Evolutionary conservation across 2,329 filamentous ascomycete genomes (phyloP).

Genomic region (Fulvia fulva): DNA sequence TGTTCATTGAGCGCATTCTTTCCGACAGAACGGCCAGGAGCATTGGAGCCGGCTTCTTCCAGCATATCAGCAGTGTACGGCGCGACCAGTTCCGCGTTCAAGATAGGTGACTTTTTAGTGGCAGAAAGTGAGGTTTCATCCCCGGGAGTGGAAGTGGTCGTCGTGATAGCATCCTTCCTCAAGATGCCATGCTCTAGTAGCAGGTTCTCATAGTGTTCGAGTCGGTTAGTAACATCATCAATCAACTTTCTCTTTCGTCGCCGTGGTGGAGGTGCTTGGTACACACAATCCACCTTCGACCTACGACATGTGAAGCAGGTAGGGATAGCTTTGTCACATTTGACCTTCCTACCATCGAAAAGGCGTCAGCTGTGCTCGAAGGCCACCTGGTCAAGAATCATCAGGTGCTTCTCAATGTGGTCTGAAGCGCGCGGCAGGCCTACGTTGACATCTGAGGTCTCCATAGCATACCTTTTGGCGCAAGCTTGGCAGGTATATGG

Average conservation of each 20-base stretch:
- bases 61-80: background rate
- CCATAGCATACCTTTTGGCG: too few relatives aligned
- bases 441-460: too few relatives aligned
- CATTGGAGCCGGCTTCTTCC: background rate
- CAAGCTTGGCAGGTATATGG: background rate
- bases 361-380: too few relatives aligned
- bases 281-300: slow-evolving; percentile 34
- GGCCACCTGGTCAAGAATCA: too few relatives aligned
- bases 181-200: slow-evolving; percentile 34
- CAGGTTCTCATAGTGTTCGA: slow-evolving; percentile 37
- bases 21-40: background rate
- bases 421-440: too few relatives aligned
- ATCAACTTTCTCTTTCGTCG: slow-evolving; percentile 30
- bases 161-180: slow-evolving; percentile 1
- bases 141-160: background rate
- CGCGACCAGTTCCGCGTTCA: background rate
- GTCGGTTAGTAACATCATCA: slow-evolving; percentile 27
- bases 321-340: background rate
- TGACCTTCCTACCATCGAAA: too few relatives aligned
- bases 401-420: too few relatives aligned
- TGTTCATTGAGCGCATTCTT: background rate
- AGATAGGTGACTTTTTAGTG: background rate
- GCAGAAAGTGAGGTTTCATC: background rate
- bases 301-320: slow-evolving; percentile 3
- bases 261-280: slow-evolving; percentile 36